Evolutionary conservation across 2,329 filamentous ascomycete genomes (phyloP).

Genomic region (Clarireedia homoeocarpa): DNA sequence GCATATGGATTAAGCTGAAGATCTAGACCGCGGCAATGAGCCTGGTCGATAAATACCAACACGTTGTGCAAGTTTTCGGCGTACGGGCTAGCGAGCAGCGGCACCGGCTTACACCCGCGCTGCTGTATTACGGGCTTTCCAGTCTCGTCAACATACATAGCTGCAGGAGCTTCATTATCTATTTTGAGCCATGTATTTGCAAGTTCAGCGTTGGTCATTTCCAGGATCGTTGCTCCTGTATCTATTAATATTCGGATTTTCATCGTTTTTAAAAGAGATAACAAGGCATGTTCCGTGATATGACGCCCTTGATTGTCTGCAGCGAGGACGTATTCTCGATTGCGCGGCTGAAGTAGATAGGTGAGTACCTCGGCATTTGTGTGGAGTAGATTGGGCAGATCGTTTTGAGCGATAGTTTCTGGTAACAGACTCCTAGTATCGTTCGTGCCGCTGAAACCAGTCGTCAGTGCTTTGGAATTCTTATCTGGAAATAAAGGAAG

Average conservation of each 20-base stretch:
- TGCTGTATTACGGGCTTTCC: slow-evolving; percentile 17
- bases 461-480: slow-evolving; percentile 45
- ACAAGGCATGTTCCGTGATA: slow-evolving; percentile 38
- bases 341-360: slow-evolving; percentile 46
- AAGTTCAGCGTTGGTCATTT: slow-evolving; percentile 41
- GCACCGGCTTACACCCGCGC: slow-evolving; percentile 12
- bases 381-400: slow-evolving; percentile 46
- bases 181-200: slow-evolving; percentile 20
- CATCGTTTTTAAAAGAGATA: slow-evolving; percentile 20
- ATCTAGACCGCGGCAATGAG: slow-evolving; percentile 24
- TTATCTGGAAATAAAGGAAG: slow-evolving; percentile 39
- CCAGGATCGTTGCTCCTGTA: slow-evolving; percentile 55
- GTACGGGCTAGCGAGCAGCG: slow-evolving; percentile 19
- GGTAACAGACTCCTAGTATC: slow-evolving; percentile 55
- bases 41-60: slow-evolving; percentile 24
- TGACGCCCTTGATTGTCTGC: slow-evolving; percentile 36
- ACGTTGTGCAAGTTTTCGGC: slow-evolving; percentile 17
- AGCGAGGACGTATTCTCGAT: slow-evolving; percentile 38
- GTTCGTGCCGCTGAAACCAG: slow-evolving; percentile 67
- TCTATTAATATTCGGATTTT: slow-evolving; percentile 52
- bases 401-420: slow-evolving; percentile 51
- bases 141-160: slow-evolving; percentile 15
- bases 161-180: slow-evolving; percentile 9
- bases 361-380: slow-evolving; percentile 57
- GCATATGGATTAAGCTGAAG: slow-evolving; percentile 16